phyloP scores from a whole-genome alignment of 1,284 basidiomycete genomes.

The Trichosporon ovoides region DNA sequence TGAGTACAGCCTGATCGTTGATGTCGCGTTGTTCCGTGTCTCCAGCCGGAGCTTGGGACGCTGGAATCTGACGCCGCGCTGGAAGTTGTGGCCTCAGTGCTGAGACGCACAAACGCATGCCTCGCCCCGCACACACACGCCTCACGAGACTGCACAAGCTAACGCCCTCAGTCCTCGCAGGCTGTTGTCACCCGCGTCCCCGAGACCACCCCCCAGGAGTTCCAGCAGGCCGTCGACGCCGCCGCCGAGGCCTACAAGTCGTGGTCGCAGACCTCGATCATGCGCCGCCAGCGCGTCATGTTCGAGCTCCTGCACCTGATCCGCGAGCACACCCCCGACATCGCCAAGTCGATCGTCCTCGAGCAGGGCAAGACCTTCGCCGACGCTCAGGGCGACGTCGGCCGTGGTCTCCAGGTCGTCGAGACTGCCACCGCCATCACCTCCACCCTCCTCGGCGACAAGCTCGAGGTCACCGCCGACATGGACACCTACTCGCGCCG shows the following conservation, averaged over 20 bases:
- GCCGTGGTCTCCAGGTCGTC: conserved; percentile 82
- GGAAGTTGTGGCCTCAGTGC: too few relatives aligned
- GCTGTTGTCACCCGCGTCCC: conserved; percentile 82
- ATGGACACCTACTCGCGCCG: conserved; percentile 74
- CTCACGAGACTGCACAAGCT: conserved; percentile 1
- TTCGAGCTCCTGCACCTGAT: conserved; percentile 82
- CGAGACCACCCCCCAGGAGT: conserved; percentile 76
- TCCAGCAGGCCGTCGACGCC: conserved; percentile 75
- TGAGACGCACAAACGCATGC: background rate
- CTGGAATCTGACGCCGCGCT: too few relatives aligned
- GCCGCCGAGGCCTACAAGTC: conserved; percentile 83
- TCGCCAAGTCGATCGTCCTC: conserved; percentile 59
- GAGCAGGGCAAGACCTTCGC: conserved; percentile 85
- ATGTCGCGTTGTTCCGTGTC: background rate
- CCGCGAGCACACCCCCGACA: conserved; percentile 62
- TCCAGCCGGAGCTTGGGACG: background rate
- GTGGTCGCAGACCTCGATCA: conserved; percentile 80
- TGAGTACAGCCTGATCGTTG: conserved; percentile 40
- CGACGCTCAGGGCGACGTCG: conserved; percentile 91
- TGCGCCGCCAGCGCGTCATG: conserved; percentile 82
- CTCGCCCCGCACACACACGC: too few relatives aligned
- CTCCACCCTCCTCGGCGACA: conserved; percentile 77
- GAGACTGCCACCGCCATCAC: conserved; percentile 82
- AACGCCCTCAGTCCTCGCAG: conserved; percentile 54
- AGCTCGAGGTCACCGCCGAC: conserved; percentile 90